phyloP scores from a whole-genome alignment of 805 yeast species.

The Millerago galiae region DNA sequence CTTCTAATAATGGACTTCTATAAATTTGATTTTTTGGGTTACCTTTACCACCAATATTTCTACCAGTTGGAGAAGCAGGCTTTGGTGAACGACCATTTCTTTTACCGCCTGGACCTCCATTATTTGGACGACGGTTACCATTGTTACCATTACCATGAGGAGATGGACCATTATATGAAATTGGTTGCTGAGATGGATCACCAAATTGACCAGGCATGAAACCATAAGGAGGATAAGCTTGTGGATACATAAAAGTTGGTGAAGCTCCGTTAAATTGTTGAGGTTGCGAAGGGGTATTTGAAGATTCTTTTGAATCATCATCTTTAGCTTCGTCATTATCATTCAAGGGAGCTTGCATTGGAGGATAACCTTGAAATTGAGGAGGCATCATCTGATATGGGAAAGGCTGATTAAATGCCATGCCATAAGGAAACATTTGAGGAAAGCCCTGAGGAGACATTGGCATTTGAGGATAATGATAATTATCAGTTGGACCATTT shows the following conservation, averaged over 20 bases:
- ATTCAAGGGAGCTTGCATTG: conserved; percentile 7
- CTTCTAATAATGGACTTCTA: conserved; percentile 77
- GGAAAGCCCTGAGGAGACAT: conserved; percentile 16
- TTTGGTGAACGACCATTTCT: conserved; percentile 21
- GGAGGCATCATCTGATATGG: conserved; percentile 29
- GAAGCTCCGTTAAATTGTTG: conserved; percentile 4
- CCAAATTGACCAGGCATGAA: conserved; percentile 20
- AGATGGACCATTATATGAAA: conserved; percentile 5
- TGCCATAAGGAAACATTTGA: conserved; percentile 31
- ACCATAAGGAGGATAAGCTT: conserved; percentile 23
- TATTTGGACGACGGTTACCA: conserved; percentile 1
- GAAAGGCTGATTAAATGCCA: conserved; percentile 27
- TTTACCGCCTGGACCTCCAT: conserved; percentile 5
- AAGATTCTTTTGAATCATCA: background rate
- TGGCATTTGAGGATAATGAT: conserved; percentile 6
- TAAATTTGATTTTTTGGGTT: conserved; percentile 42
- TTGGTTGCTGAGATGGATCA: conserved; percentile 9
- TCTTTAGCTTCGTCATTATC: background rate
- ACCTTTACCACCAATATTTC: conserved; percentile 13
- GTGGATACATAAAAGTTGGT: conserved; percentile 24
- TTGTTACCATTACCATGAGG: conserved; percentile 3
- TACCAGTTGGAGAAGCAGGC: conserved; percentile 18
- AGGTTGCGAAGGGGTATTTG: conserved; percentile 3
- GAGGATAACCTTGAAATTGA: conserved; percentile 13
- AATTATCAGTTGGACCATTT: conserved; percentile 1